A percentile compares a stretch with the other conserved stretches of the same genome.
phyloP scores from a whole-genome alignment of 2,329 filamentous ascomycete genomes.

The Stachybotrys chartarum region DNA sequence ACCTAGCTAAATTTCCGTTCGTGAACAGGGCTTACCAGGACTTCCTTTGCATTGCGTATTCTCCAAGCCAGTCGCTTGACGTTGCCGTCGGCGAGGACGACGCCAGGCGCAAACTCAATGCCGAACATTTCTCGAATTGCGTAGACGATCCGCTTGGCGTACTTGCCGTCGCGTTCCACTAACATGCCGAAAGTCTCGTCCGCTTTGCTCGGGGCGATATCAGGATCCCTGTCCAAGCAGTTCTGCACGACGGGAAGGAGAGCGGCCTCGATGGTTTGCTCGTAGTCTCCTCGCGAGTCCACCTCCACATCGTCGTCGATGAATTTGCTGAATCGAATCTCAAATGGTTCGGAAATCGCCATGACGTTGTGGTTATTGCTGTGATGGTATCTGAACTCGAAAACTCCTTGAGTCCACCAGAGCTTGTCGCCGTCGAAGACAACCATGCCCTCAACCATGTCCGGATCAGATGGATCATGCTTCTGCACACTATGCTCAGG shows the following conservation, averaged over 20 bases:
- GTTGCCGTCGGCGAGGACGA: slow-evolving; percentile 86
- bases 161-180: slow-evolving; percentile 83
- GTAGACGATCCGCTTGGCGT: slow-evolving; percentile 83
- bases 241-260: slow-evolving; percentile 81
- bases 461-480: slow-evolving; percentile 44
- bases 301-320: slow-evolving; percentile 64
- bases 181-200: slow-evolving; percentile 80
- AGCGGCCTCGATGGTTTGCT: slow-evolving; percentile 64
- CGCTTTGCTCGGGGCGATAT: slow-evolving; percentile 74
- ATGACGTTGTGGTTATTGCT: slow-evolving; percentile 88
- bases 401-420: slow-evolving; percentile 95
- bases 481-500: slow-evolving; percentile 53
- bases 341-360: slow-evolving; percentile 88
- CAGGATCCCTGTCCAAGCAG: slow-evolving; percentile 85
- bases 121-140: slow-evolving; percentile 96
- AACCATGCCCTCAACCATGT: slow-evolving; percentile 72
- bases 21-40: slow-evolving; percentile 59
- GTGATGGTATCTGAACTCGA: slow-evolving; percentile 96
- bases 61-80: slow-evolving; percentile 89
- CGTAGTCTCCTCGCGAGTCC: slow-evolving; percentile 53
- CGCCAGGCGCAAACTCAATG: slow-evolving; percentile 87
- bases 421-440: slow-evolving; percentile 87
- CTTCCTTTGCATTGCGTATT: slow-evolving; percentile 92
- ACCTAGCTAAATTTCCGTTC: neutral
- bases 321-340: slow-evolving; percentile 76